Conservation (phyloP, 768 basidiomycete species). For the Leccinum pellstonianum region DNA sequence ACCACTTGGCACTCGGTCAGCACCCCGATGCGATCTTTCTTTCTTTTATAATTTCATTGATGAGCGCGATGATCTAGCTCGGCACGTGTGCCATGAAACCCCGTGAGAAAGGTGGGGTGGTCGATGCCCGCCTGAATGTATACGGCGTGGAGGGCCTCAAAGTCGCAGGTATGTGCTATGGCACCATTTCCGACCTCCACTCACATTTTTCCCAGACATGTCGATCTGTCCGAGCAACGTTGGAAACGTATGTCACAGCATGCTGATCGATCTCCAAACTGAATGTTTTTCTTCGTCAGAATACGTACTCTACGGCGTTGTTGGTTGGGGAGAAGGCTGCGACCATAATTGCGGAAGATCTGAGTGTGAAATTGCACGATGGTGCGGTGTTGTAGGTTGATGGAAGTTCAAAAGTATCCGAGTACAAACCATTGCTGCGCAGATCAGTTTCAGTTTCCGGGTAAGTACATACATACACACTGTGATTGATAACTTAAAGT, state of each 20-base stretch:
- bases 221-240: slow-evolving; percentile 12
- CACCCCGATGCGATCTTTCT: neutral
- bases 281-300: neutral
- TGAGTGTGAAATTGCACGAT: neutral
- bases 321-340: neutral
- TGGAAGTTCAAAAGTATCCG: too few species aligned
- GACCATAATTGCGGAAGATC: neutral
- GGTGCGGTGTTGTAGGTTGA: neutral
- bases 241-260: slow-evolving; percentile 1
- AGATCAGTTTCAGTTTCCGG: too few species aligned
- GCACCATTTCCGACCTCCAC: neutral
- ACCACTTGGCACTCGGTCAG: neutral
- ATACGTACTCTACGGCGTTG: neutral
- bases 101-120: slow-evolving; percentile 8
- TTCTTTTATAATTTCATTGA: neutral
- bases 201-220: neutral
- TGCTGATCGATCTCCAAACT: neutral
- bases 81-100: slow-evolving; percentile 67
- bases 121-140: slow-evolving; percentile 15
- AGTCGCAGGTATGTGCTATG: slow-evolving; percentile 12
- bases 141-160: slow-evolving; percentile 16
- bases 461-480: slow-evolving; percentile 25
- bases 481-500: too few species aligned
- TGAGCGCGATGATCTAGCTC: neutral
- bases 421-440: too few species aligned